These are phyloP conservation scores for Medicago lupulina DNA, from an alignment of 306 rosid species.

Conservation along the genomic window DNA sequence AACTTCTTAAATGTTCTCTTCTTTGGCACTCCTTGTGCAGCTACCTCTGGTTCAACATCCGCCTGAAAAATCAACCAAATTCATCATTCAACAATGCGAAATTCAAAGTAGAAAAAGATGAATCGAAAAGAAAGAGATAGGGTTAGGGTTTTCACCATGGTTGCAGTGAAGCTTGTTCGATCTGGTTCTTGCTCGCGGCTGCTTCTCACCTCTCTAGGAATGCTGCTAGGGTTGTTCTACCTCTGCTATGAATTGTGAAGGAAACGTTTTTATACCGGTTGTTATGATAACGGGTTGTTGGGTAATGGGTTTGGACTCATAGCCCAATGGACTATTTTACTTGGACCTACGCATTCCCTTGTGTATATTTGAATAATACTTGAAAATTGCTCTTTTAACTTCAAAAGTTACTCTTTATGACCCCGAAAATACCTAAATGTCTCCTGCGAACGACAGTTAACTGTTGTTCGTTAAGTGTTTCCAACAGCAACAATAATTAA, in stretches of 20 bases:
- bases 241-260: not conserved
- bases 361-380: no score
- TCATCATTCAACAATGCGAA: not conserved
- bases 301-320: not conserved
- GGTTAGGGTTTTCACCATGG: not conserved
- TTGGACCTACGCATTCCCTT: no score
- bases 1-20: conserved; percentile 91
- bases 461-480: no score
- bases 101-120: not conserved
- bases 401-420: no score
- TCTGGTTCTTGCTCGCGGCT: not conserved
- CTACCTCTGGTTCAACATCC: conserved; percentile 41
- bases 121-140: no score
- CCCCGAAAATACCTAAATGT: no score
- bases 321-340: not conserved
- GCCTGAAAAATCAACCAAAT: conserved; percentile 30
- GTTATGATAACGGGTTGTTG: not conserved
- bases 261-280: not conserved
- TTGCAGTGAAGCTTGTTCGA: not conserved
- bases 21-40: conserved; percentile 54
- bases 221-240: not conserved
- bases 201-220: not conserved
- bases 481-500: no score
- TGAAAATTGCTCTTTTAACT: no score
- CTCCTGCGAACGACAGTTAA: no score